These are phyloP conservation scores for Boletus huronensis DNA, from an alignment of 768 basidiomycete species.

Conservation along the genomic window DNA sequence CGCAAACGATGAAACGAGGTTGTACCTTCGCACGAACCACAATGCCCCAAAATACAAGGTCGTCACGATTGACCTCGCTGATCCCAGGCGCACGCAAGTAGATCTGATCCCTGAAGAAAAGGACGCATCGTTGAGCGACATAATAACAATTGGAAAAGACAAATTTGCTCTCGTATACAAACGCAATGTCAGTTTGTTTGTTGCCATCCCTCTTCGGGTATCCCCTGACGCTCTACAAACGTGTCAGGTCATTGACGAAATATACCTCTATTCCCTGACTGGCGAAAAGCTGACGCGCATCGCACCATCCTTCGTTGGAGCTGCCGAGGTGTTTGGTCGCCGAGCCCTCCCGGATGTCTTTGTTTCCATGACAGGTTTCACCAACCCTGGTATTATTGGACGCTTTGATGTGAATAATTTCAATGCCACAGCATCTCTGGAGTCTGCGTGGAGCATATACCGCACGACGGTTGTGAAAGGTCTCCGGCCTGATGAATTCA, in stretches of 20 bases:
- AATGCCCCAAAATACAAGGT: conserved; percentile 66
- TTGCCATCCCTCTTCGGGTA: neutral
- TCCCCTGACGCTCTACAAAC: conserved; percentile 4
- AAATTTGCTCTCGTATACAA: conserved; percentile 64
- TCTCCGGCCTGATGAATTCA: conserved; percentile 64
- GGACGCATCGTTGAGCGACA: conserved; percentile 54
- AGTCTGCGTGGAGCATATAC: conserved; percentile 58
- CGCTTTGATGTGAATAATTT: conserved; percentile 53
- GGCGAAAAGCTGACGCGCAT: conserved; percentile 56
- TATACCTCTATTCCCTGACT: conserved; percentile 61
- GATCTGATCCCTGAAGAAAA: conserved; percentile 70
- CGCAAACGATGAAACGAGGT: conserved; percentile 56
- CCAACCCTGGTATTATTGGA: conserved; percentile 63
- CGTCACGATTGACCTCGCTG: conserved; percentile 58
- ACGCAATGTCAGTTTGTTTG: conserved; percentile 52
- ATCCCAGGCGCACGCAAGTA: conserved; percentile 42
- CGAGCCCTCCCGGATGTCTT: conserved; percentile 61
- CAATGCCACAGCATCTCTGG: conserved; percentile 26
- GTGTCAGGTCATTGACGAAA: conserved; percentile 68
- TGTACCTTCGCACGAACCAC: conserved; percentile 65
- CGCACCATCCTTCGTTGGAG: conserved; percentile 65
- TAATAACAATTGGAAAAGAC: conserved; percentile 48
- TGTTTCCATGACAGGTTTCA: conserved; percentile 63
- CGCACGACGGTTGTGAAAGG: conserved; percentile 56
- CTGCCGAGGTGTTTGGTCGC: conserved; percentile 49